Percentiles rank a stretch among this genome's conserved stretches.
Evolutionary conservation across 2,329 filamentous ascomycete species (phyloP).

Genomic region (Pleoardoris graminearum): DNA sequence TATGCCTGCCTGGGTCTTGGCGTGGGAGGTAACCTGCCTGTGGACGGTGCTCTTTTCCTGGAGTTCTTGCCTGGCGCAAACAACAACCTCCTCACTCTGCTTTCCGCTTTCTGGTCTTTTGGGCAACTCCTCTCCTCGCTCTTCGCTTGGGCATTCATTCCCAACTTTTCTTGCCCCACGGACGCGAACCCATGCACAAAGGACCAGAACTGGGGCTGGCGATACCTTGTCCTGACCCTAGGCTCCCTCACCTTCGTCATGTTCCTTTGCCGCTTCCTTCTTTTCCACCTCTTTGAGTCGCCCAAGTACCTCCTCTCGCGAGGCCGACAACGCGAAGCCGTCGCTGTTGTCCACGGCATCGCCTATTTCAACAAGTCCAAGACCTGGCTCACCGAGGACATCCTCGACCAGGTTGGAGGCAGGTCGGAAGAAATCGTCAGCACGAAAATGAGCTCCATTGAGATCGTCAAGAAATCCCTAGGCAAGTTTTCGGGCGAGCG

Average conservation of each 20-base stretch:
- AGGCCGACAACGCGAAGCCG: conserved; percentile 77
- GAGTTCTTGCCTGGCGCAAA: conserved; percentile 79
- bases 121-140: conserved; percentile 69
- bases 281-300: conserved; percentile 82
- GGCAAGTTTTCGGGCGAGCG: conserved; percentile 68
- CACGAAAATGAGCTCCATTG: conserved; percentile 45
- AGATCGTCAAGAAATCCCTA: conserved; percentile 64
- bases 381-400: conserved; percentile 67
- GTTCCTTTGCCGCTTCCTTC: conserved; percentile 76
- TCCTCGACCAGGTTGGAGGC: conserved; percentile 58
- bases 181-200: conserved; percentile 45
- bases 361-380: conserved; percentile 66
- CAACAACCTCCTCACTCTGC: conserved; percentile 72
- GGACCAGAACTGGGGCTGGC: conserved; percentile 71
- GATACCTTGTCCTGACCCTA: conserved; percentile 71
- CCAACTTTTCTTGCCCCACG: conserved; percentile 60
- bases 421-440: conserved; percentile 48
- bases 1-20: conserved; percentile 51
- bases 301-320: conserved; percentile 79
- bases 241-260: conserved; percentile 74
- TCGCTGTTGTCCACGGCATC: conserved; percentile 77
- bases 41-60: conserved; percentile 79
- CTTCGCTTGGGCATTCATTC: conserved; percentile 76
- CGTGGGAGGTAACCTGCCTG: conserved; percentile 69
- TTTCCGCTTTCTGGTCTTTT: conserved; percentile 87